These are phyloP conservation scores for Argentina anserina DNA, from an alignment of 306 rosid species.

Conservation along the genomic window DNA sequence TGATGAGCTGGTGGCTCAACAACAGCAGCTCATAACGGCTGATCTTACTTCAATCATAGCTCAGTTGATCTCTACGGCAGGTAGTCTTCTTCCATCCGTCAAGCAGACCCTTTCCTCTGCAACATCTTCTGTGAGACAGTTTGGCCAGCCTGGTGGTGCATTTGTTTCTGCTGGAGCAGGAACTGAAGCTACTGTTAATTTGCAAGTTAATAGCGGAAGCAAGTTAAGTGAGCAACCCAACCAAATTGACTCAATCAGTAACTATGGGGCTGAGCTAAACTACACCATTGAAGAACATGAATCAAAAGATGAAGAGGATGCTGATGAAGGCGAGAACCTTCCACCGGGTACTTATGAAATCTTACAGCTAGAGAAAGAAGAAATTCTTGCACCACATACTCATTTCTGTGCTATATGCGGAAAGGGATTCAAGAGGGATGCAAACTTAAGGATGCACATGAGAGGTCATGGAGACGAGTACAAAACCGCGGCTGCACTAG, in stretches of 20 bases:
- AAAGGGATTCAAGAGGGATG: constrained; percentile 98
- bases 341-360: constrained; percentile 92
- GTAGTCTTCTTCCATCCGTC: constrained; percentile 83
- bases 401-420: constrained; percentile 97
- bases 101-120: constrained; percentile 47
- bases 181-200: constrained; percentile 26
- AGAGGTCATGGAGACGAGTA: constrained; percentile 98
- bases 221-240: constrained; percentile 48
- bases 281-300: constrained; percentile 69
- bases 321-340: constrained; percentile 87
- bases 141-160: constrained; percentile 43
- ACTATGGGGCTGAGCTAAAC: constrained; percentile 47
- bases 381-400: constrained; percentile 96
- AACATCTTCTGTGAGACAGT: constrained; percentile 44
- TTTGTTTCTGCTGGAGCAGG: constrained; percentile 41
- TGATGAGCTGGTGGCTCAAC: constrained; percentile 66
- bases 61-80: constrained; percentile 91
- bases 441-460: constrained; percentile 98
- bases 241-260: constrained; percentile 37
- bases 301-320: constrained; percentile 84
- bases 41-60: constrained; percentile 88
- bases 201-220: constrained; percentile 37
- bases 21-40: constrained; percentile 83
- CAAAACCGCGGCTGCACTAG: constrained; percentile 97
- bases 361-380: constrained; percentile 89